Evolutionary conservation across 176 grass and related monocot genomes (phyloP), one percentile per base, ranked within the genome.

Genomic region (Rhipidocladum racemiflorum): DNA sequence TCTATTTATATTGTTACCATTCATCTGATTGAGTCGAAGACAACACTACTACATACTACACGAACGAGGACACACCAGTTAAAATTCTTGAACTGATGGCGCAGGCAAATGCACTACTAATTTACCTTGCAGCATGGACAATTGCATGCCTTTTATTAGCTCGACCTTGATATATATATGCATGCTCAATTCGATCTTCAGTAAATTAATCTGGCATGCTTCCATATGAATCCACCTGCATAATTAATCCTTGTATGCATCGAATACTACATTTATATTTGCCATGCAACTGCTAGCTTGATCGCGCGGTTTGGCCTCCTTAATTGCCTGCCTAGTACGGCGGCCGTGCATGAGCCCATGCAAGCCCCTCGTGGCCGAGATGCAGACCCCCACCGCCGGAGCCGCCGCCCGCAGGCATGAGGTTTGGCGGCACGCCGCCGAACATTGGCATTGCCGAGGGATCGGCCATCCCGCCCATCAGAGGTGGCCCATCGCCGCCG

Each of bases 311-410:
- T 32, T 13, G 30, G 32, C 25, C 1, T 59, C 23, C 23, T 24
- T 10, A 17, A 12, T 20, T 20, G 65, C 9, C 42, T 20, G 65
- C 9, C 42, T 89, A 92, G 81, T 89, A 93, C 17, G 91, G 81
- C 20, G 85, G 85, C 48, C 94, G 91, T 42, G 81, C 83, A 81
- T 91, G 88, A 76, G 86, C 61, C 94, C 94, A 93, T 60, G 88
- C 81, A 77, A 91, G 59, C 17, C 61, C 81, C 6, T 93, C 91
- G 76, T 80, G 85, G 0, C 76, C 88, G 27, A 91, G 75, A 24
- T 91, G 93, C 77, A 77, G 40, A 10, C n/a, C 55, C 0, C 70
- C 85, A 1, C 29, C 76, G 42, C 15, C 64, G 30, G 32, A 78
- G 18, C 38, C 49, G 55, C 6, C 64, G 20, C 50, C 82, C 14